Evolutionary conservation across 1,139 yeast genomes (phyloP), one percentile per base, ranked within the genome.

Genomic region (Sugiyamaella sp.): DNA sequence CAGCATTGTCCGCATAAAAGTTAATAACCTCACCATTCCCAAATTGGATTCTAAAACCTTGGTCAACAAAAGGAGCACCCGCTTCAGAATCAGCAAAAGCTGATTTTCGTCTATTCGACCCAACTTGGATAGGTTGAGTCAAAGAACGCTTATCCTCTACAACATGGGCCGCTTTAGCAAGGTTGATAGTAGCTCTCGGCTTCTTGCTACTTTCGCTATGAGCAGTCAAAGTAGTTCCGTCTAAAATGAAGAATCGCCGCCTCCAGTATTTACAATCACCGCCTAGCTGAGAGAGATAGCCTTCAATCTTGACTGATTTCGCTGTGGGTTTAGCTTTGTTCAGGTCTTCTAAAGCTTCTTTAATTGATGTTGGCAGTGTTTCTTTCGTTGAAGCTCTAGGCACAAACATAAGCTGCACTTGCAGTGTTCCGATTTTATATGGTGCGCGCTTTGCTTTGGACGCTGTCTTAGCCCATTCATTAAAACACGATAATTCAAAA

Each of bases 241-340:
- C 73, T 32, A 86, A 75, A 60, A 78, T 79, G 71, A 82, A 86
- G 68, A 71, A 83, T 51, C 93, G 73, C 57, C 83, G 76, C 60
- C 85, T 79, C 82, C 87, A 81, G 43, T 76, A 70, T 24, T 76
- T 79, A 65, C 89, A 81, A 68, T 86, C 95, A 0, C 93, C 95
- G 10, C 95, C 95, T 60, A 81, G 84, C 70, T 86, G 95, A 57
- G 81, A 80, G 72, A 86, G 72, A 62, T 75, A 80, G 1, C 93
- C 93, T 62, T 84, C 85, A 57, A 57, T 49, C 10, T 50, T 54
- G 14, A 59, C 53, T 1, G 62, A 60, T 16, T n/a, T 17, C 38
- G 25, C 40, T 17, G 17, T 50, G 25, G 49, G 45, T 12, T 59
- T 51, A 3, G 69, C 71, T n/a, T 53, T 57, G 6, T 54, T 51